These are phyloP conservation scores for Pseudonectria buxi DNA, from an alignment of 2,329 filamentous ascomycete species.

Conservation along the genomic window DNA sequence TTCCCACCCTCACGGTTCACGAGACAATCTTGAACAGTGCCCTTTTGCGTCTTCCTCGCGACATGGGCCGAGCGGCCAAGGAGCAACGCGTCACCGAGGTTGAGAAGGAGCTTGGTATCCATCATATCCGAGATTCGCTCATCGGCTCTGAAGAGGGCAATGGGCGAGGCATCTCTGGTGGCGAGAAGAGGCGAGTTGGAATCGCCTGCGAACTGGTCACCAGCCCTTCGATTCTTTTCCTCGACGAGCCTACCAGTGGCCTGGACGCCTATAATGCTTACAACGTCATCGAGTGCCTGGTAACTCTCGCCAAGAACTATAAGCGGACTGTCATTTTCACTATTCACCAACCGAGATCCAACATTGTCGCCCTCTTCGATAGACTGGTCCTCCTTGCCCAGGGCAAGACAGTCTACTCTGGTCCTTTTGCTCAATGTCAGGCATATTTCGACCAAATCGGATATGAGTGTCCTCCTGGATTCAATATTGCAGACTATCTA, in stretches of 20 bases:
- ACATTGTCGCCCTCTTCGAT: conserved; percentile 96
- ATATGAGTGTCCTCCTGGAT: conserved; percentile 88
- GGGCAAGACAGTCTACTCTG: conserved; percentile 87
- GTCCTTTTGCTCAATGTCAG: conserved; percentile 82
- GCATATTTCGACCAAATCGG: conserved; percentile 87
- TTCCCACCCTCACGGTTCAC: conserved; percentile 92
- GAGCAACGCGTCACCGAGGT: conserved; percentile 88
- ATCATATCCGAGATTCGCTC: conserved; percentile 86
- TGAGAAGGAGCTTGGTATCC: conserved; percentile 90
- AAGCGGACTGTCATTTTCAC: conserved; percentile 97
- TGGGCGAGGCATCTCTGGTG: conserved; percentile 91
- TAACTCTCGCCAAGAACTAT: conserved; percentile 91
- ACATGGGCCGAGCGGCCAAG: conserved; percentile 84
- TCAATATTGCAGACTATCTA: conserved; percentile 97
- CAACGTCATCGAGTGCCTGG: conserved; percentile 94
- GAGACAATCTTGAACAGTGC: conserved; percentile 96
- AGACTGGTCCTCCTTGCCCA: conserved; percentile 85
- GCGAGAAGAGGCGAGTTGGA: conserved; percentile 90
- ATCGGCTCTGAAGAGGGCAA: conserved; percentile 95
- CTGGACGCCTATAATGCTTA: conserved; percentile 96
- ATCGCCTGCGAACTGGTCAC: conserved; percentile 98
- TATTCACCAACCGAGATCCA: conserved; percentile 95
- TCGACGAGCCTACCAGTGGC: conserved; percentile 95
- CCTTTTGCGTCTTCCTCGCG: conserved; percentile 78
- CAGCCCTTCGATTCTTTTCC: conserved; percentile 91